Base-by-base conservation (phyloP, 257 asterid genomes). In the Nicotiana attenuata region DNA sequence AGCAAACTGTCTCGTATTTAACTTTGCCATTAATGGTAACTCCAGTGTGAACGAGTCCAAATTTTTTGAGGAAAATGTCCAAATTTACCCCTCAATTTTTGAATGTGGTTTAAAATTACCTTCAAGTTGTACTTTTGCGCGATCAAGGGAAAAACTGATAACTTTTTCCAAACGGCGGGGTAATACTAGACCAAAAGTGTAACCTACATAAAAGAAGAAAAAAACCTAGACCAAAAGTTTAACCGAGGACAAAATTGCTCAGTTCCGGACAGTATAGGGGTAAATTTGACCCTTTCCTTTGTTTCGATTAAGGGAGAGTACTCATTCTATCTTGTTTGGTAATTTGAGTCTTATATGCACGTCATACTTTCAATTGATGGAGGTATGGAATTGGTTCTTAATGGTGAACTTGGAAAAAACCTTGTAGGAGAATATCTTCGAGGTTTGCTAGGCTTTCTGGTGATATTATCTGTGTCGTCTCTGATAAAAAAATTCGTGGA, bases 311-410 rank as follows among this genome's bases (percentile, higher is more conserved):
- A 71, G 59, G 24, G 35, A 20, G 22, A 0, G 20, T 45, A 41
- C 45, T 20, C 0, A 5, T 45, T 45, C 60, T 71, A 22, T 71
- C 0, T 45, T 71, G 59, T 71, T 45, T 71, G 55, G 59, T 13
- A 10, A 45, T 71, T 69, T 14, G 60, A 20, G 50, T 71, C 60
- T 45, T 71, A 45, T 71, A 13, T 45, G 60, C 78, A n/a, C 0
- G 0, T 6, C 0, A 13, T 45, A 45, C 78, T 45, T 71, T 71
- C 60, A 71, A 45, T 45, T 45, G 78, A 45, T 0, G 10, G 14
- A 71, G 35, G 38, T 3, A 13, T 13, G 0, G 35, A 0, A 2
- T 20, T 71, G 8, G 1, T 45, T 45, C 0, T 71, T 13, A 0
- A 45, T 71, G 0, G 13, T 45, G 3, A 0, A 45, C 50, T 71